phyloP scores from a whole-genome alignment of 495 filamentous ascomycete genomes.

The Talaromyces thailandensis region DNA sequence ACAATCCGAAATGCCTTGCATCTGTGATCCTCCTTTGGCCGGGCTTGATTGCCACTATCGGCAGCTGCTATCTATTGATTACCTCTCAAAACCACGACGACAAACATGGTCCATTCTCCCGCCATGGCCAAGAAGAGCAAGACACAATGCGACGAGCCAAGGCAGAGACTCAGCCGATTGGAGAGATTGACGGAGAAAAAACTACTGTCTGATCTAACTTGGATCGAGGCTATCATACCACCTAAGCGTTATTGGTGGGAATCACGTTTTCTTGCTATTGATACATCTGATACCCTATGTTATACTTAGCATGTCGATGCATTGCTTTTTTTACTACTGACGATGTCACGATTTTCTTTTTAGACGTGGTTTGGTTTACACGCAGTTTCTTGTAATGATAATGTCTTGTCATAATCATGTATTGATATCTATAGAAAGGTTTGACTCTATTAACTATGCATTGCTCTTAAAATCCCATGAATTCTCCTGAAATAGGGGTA shows the following conservation, averaged over 20 bases:
- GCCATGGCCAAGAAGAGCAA: background rate
- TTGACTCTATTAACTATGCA: background rate
- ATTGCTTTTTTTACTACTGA: background rate
- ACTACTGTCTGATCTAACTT: background rate
- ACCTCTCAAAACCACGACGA: conserved; percentile 21
- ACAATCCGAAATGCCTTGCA: conserved; percentile 29
- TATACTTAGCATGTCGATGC: background rate
- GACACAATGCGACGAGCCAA: background rate
- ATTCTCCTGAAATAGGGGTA: background rate
- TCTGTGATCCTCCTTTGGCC: conserved; percentile 32
- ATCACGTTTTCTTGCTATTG: background rate
- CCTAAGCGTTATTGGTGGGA: background rate
- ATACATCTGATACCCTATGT: background rate
- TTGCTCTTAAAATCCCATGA: background rate
- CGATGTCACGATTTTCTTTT: background rate
- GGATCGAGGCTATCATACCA: background rate
- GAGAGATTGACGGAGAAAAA: background rate
- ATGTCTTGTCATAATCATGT: background rate
- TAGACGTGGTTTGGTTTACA: background rate
- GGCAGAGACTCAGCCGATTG: background rate
- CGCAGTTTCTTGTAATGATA: background rate
- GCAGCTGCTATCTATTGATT: conserved; percentile 20
- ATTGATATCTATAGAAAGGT: background rate
- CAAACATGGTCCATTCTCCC: conserved; percentile 12
- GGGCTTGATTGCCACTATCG: conserved; percentile 22